phyloP scores from a whole-genome alignment of 2,329 filamentous ascomycete genomes.

The Acephala macrosclerotiorum region DNA sequence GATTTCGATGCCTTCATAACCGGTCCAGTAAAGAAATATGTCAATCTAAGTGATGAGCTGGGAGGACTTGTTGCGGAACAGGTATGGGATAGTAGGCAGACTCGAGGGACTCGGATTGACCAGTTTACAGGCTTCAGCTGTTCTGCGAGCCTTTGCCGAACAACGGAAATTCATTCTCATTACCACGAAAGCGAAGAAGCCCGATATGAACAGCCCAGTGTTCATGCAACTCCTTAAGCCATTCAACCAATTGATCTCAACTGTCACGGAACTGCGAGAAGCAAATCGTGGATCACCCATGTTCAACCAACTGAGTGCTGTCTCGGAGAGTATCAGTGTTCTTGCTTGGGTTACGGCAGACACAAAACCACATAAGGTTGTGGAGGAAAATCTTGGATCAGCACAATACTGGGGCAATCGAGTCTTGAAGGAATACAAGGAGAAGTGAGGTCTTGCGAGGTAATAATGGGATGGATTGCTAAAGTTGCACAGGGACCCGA shows the following conservation, averaged over 20 bases:
- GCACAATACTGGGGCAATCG: conserved; percentile 96
- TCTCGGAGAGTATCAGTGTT: conserved; percentile 88
- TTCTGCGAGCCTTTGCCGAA: conserved; percentile 75
- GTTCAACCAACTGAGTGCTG: conserved; percentile 84
- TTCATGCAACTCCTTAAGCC: conserved; percentile 85
- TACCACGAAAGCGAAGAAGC: conserved; percentile 91
- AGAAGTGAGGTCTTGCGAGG: conserved; percentile 60
- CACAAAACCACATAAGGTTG: conserved; percentile 82
- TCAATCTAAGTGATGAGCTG: conserved; percentile 78
- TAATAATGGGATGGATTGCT: conserved; percentile 11
- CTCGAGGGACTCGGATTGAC: conserved; percentile 22
- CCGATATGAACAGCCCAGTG: conserved; percentile 68
- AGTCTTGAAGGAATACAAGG: conserved; percentile 90
- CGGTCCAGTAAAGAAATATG: conserved; percentile 78
- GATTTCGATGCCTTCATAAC: conserved; percentile 86
- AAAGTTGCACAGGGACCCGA: conserved; percentile 66
- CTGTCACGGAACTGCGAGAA: conserved; percentile 82
- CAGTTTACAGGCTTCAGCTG: conserved; percentile 54
- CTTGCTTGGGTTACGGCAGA: conserved; percentile 92
- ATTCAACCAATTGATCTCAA: conserved; percentile 82
- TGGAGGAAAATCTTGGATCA: conserved; percentile 81
- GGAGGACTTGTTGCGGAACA: conserved; percentile 83
- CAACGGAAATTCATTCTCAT: conserved; percentile 90
- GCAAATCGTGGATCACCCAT: conserved; percentile 77
- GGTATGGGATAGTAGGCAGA: conserved; percentile 53